These are phyloP conservation scores for Umbilicus rupestris DNA, from an alignment of 164 flowering plant species.

Conservation along the genomic window DNA sequence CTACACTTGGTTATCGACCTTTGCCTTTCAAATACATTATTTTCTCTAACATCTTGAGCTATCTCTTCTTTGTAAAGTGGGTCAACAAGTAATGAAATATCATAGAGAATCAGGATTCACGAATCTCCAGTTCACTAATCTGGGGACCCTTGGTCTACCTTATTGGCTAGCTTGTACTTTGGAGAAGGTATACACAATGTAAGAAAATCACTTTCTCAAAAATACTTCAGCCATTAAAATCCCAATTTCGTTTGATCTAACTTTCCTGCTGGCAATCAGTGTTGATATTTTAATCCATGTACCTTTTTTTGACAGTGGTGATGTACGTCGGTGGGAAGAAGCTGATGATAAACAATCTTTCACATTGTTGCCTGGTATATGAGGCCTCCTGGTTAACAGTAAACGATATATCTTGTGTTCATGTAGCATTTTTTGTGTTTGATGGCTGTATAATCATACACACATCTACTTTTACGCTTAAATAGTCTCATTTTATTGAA, in stretches of 20 bases:
- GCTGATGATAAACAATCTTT: conserved; percentile 46
- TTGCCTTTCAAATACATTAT: neutral
- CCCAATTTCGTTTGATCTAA: neutral
- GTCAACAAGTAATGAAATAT: conserved; percentile 47
- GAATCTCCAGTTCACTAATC: conserved; percentile 49
- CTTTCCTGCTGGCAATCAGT: neutral
- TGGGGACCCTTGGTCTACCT: conserved; percentile 75
- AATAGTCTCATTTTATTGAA: conserved; percentile 1
- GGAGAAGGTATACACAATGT: conserved; percentile 55
- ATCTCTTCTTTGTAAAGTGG: conserved; percentile 37
- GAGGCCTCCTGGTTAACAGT: neutral
- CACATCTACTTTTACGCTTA: neutral
- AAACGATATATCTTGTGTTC: neutral
- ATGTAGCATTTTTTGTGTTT: neutral
- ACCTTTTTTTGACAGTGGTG: conserved; percentile 22
- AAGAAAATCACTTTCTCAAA: conserved; percentile 17
- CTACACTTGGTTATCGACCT: too few relatives aligned
- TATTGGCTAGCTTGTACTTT: conserved; percentile 60
- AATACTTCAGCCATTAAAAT: neutral
- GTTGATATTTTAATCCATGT: neutral
- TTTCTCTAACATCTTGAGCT: neutral
- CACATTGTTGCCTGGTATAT: conserved; percentile 63
- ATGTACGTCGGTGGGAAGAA: conserved; percentile 19
- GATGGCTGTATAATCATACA: neutral
- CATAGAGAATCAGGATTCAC: conserved; percentile 37